Percentiles rank a stretch among this genome's conserved stretches.
phyloP scores from a whole-genome alignment of 352 stramenopile species.

The Pythium folliculosum region DNA sequence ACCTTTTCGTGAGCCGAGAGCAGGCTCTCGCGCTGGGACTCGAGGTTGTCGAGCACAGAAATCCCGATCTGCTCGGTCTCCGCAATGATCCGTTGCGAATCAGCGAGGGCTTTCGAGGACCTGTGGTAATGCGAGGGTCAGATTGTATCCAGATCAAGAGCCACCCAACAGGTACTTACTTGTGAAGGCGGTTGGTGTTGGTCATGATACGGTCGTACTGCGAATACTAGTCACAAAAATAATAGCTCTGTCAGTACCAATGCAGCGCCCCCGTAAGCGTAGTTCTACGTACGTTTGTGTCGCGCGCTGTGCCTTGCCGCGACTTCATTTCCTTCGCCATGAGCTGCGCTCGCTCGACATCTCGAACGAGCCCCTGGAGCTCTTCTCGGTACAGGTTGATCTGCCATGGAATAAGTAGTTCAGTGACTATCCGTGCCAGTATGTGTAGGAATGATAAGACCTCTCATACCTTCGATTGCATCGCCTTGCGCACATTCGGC shows the following conservation, averaged over 20 bases:
- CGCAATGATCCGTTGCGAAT: conserved; percentile 29
- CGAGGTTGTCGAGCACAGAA: conserved; percentile 66
- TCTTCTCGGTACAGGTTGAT: conserved; percentile 45
- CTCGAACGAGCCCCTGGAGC: conserved; percentile 61
- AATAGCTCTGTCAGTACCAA: background rate
- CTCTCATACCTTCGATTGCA: conserved; percentile 62
- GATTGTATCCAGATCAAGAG: background rate
- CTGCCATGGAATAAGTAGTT: background rate
- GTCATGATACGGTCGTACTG: conserved; percentile 71
- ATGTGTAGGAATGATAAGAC: background rate
- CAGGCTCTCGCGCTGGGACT: conserved; percentile 69
- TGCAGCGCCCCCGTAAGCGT: no score
- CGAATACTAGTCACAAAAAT: conserved; percentile 37
- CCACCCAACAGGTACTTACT: conserved; percentile 25
- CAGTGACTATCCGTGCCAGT: background rate
- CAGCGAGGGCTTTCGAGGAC: conserved; percentile 53
- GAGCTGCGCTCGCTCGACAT: conserved; percentile 70
- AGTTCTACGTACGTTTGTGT: conserved; percentile 33
- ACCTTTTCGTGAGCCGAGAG: conserved; percentile 74
- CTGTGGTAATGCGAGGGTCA: conserved; percentile 25
- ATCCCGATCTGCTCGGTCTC: conserved; percentile 50
- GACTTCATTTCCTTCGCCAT: conserved; percentile 57
- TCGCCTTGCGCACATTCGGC: conserved; percentile 60
- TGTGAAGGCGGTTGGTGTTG: conserved; percentile 65
- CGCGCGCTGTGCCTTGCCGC: conserved; percentile 23